phyloP scores from a whole-genome alignment of 2,329 filamentous ascomycete genomes.

The Claviceps sp. region DNA sequence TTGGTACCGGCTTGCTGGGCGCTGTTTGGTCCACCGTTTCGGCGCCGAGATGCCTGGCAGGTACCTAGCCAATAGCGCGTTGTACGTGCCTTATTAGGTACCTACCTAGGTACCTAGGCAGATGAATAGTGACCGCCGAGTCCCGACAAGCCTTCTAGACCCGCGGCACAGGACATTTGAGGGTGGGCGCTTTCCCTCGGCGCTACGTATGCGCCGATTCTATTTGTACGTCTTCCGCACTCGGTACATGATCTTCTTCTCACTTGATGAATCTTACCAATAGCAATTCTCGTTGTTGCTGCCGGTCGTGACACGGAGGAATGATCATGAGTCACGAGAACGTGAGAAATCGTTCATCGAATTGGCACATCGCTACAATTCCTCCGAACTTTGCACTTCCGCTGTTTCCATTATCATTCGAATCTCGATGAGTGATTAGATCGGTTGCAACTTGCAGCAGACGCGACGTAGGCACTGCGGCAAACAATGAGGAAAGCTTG shows the following conservation, averaged over 20 bases:
- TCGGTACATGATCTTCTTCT: background rate
- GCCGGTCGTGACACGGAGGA: background rate
- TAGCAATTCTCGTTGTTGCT: background rate
- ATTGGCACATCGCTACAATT: too few relatives aligned
- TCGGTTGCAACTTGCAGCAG: background rate
- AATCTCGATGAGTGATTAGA: background rate
- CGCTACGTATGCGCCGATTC: too few relatives aligned
- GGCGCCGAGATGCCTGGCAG: slow-evolving; percentile 7
- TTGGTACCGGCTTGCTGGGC: background rate
- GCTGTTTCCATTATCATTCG: too few relatives aligned
- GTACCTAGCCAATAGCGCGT: slow-evolving; percentile 17
- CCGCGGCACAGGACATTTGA: too few relatives aligned
- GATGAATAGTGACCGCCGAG: background rate
- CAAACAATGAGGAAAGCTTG: too few relatives aligned
- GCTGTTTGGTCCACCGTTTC: background rate
- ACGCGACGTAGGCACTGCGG: background rate
- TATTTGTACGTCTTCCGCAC: too few relatives aligned
- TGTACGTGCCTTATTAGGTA: too few relatives aligned
- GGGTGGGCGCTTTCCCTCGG: too few relatives aligned
- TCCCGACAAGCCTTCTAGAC: background rate
- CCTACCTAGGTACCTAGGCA: too few relatives aligned
- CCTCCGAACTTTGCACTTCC: too few relatives aligned
- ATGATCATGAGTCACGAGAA: background rate
- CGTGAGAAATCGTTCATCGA: background rate
- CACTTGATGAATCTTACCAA: background rate